A percentile compares a stretch with the other conserved stretches of the same genome.
These are phyloP conservation scores for Panellus pusillus DNA, from an alignment of 768 basidiomycete genomes.

Conservation along the genomic window DNA sequence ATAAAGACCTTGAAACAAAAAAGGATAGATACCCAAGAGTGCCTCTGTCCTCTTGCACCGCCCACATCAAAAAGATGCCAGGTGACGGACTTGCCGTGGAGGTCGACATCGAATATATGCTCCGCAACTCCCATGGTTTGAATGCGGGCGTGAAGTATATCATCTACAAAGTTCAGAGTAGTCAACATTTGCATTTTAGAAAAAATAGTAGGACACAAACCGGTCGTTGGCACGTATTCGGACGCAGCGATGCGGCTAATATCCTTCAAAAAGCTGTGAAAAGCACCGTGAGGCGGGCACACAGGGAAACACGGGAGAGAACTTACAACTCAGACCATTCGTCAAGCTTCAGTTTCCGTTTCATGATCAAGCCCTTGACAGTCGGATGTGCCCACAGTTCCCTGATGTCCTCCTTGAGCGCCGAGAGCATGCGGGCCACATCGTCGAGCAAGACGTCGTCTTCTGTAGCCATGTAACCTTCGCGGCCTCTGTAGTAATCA, in stretches of 20 bases:
- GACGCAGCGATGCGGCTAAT: conserved; percentile 68
- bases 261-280: conserved; percentile 67
- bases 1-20: neutral
- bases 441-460: conserved; percentile 61
- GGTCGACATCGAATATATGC: conserved; percentile 78
- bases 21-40: conserved; percentile 58
- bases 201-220: conserved; percentile 34
- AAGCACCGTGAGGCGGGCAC: conserved; percentile 16
- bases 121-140: conserved; percentile 90
- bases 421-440: conserved; percentile 58
- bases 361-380: conserved; percentile 66
- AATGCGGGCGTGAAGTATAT: conserved; percentile 86
- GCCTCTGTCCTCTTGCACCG: conserved; percentile 69
- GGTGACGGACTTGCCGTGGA: conserved; percentile 74
- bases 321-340: conserved; percentile 90
- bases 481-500: conserved; percentile 34
- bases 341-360: conserved; percentile 72
- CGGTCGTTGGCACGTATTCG: conserved; percentile 75
- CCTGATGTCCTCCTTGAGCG: conserved; percentile 62
- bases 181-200: conserved; percentile 30
- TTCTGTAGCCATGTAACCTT: conserved; percentile 32
- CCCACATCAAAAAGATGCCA: conserved; percentile 77
- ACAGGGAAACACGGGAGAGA: neutral
- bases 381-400: conserved; percentile 73
- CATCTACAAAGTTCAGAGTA: conserved; percentile 48